These are phyloP conservation scores for Pythium vanterpoolii DNA, from an alignment of 352 stramenopile species.

Conservation along the genomic window DNA sequence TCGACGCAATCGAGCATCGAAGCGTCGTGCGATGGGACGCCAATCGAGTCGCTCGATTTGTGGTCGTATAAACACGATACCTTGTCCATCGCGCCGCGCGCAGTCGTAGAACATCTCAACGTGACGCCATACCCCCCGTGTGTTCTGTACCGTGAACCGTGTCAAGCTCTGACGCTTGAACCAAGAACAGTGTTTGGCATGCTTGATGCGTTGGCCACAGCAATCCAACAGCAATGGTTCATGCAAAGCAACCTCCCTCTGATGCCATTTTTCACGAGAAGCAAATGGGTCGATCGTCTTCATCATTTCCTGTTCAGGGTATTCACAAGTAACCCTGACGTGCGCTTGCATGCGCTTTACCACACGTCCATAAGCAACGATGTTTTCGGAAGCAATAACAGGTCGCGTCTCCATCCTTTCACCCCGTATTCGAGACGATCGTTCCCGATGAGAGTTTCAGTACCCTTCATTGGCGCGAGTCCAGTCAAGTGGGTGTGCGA, in stretches of 20 bases:
- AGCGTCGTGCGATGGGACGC: not conserved
- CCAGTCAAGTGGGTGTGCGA: slow-evolving; percentile 2
- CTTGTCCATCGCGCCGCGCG: slow-evolving; percentile 14
- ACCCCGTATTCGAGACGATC: not conserved
- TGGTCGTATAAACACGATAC: slow-evolving; percentile 24
- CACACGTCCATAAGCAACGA: not conserved
- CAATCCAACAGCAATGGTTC: slow-evolving; percentile 6
- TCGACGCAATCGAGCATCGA: not conserved
- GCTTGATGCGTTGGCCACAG: slow-evolving; percentile 30
- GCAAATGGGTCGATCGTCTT: slow-evolving; percentile 35
- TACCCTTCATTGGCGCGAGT: slow-evolving; percentile 5
- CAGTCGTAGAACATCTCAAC: slow-evolving; percentile 6
- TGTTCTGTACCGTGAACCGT: slow-evolving; percentile 26
- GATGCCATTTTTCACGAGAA: slow-evolving; percentile 11
- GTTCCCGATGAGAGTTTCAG: not conserved
- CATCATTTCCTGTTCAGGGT: slow-evolving; percentile 22
- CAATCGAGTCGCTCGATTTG: slow-evolving; percentile 3
- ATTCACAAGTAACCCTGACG: slow-evolving; percentile 5
- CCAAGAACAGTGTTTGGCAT: slow-evolving; percentile 31
- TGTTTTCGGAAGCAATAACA: not conserved
- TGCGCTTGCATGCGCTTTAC: not conserved
- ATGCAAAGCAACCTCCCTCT: not conserved
- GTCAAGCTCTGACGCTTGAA: slow-evolving; percentile 9
- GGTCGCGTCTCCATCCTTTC: not conserved
- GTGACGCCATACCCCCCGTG: slow-evolving; percentile 25